A percentile compares a stretch with the other conserved stretches of the same genome.
phyloP scores from a whole-genome alignment of 2,329 filamentous ascomycete genomes.

The Nectriaceae sp. region DNA sequence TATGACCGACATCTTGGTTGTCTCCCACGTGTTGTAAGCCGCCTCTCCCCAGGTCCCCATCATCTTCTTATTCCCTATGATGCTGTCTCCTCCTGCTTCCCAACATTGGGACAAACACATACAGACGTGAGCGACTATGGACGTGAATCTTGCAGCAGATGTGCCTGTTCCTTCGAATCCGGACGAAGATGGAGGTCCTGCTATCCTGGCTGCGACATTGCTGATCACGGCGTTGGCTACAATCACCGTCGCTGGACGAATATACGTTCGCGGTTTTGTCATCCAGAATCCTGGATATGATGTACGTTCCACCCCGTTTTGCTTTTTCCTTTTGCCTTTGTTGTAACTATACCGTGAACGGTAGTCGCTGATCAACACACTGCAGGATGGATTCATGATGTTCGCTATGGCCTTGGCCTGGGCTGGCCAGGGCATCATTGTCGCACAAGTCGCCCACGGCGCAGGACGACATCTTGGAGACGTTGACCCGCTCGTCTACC shows the following conservation, averaged over 20 bases:
- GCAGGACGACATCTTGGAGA: conserved; percentile 48
- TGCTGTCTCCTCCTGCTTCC: neutral
- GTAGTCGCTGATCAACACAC: neutral
- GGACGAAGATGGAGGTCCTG: conserved; percentile 35
- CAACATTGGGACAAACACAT: neutral
- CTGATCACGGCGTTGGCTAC: conserved; percentile 39
- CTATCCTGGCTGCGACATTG: conserved; percentile 43
- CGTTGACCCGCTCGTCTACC: conserved; percentile 36
- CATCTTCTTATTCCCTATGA: neutral
- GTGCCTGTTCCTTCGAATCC: conserved; percentile 31
- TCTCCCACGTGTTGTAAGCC: neutral
- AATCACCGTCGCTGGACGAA: conserved; percentile 41
- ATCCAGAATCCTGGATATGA: conserved; percentile 51
- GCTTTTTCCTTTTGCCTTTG: neutral
- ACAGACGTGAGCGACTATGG: conserved; percentile 14
- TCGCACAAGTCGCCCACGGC: conserved; percentile 43
- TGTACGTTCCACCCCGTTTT: conserved; percentile 28
- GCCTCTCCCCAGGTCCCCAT: neutral
- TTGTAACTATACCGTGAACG: neutral
- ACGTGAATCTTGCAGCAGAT: conserved; percentile 7
- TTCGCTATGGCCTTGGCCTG: conserved; percentile 34
- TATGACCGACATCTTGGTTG: too few species aligned
- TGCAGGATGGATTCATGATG: conserved; percentile 34
- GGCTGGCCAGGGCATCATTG: conserved; percentile 40
- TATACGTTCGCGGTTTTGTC: conserved; percentile 48